These are phyloP conservation scores for Pestalotiopsis sp. DNA, from an alignment of 2,329 filamentous ascomycete species.

Conservation along the genomic window DNA sequence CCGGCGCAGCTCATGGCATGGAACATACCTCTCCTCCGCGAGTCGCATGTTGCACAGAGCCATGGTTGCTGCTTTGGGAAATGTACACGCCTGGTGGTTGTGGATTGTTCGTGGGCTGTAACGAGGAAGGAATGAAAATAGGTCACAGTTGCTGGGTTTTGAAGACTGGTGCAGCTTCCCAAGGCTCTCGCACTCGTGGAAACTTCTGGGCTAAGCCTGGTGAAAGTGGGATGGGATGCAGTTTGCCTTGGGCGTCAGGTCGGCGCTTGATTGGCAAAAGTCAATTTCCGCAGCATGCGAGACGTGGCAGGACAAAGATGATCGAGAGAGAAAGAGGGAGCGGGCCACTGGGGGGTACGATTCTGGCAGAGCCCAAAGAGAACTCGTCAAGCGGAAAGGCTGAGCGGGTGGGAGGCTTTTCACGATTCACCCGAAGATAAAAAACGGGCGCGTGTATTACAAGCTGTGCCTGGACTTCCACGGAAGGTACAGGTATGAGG, in stretches of 20 bases:
- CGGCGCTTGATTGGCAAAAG: not conserved
- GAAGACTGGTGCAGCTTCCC: not conserved
- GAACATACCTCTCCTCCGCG: slow-evolving; percentile 78
- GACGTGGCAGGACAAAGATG: not conserved
- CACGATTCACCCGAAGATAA: not conserved
- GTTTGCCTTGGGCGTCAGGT: not conserved
- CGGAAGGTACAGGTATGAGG: not conserved
- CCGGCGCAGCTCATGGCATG: not conserved
- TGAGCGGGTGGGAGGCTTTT: not conserved
- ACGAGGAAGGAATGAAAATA: not conserved
- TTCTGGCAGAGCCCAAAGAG: too few relatives aligned
- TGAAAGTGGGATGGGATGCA: not conserved
- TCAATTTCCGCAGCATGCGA: not conserved
- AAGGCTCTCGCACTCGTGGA: not conserved
- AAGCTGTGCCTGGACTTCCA: not conserved
- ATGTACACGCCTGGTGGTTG: not conserved
- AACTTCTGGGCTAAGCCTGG: not conserved
- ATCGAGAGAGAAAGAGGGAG: not conserved
- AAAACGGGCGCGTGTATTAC: not conserved
- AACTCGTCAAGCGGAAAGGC: too few relatives aligned
- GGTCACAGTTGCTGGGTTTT: not conserved
- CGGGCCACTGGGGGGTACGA: not conserved
- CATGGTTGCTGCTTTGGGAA: slow-evolving; percentile 52
- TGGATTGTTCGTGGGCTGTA: not conserved
- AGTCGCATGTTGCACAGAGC: slow-evolving; percentile 86